Percentiles rank a stretch among this genome's conserved stretches.
These are phyloP conservation scores for Zymoseptoria ardabiliae DNA, from an alignment of 2,329 filamentous ascomycete species.

Conservation along the genomic window DNA sequence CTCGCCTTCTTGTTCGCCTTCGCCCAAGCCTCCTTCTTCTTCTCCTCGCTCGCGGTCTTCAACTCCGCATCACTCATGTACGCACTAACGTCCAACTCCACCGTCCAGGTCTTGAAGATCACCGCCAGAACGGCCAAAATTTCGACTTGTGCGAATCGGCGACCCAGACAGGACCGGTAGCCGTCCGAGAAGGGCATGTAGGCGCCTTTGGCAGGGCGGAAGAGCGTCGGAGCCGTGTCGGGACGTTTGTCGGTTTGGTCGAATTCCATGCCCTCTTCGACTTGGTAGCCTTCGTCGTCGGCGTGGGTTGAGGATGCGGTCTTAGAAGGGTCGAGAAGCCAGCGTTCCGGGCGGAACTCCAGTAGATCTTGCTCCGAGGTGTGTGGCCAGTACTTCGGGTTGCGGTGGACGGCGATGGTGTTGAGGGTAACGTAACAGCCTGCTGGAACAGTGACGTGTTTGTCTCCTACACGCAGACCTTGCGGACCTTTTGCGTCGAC, in stretches of 20 bases:
- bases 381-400: constrained; percentile 65
- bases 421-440: constrained; percentile 50
- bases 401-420: constrained; percentile 53
- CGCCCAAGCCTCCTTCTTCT: constrained; percentile 51
- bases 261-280: constrained; percentile 31
- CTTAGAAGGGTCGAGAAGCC: constrained; percentile 45
- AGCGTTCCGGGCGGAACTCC: constrained; percentile 65
- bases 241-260: constrained; percentile 50
- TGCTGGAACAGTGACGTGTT: constrained; percentile 51
- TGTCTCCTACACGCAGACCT: constrained; percentile 51
- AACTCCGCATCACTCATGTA: constrained; percentile 38
- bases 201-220: constrained; percentile 47
- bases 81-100: constrained; percentile 60
- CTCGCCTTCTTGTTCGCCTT: constrained; percentile 52
- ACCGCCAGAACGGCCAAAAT: constrained; percentile 47
- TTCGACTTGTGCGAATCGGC: constrained; percentile 51
- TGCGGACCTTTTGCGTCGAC: constrained; percentile 39
- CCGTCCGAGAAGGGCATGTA: constrained; percentile 52
- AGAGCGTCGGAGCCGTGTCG: constrained; percentile 57
- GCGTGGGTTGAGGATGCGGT: constrained; percentile 14
- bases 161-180: constrained; percentile 48
- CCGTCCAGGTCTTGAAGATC: constrained; percentile 51
- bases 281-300: constrained; percentile 33
- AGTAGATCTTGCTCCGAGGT: constrained; percentile 50
- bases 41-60: constrained; percentile 35